These are phyloP conservation scores for Dendrobium catenatum DNA, from an alignment of 106 monocot species.

Conservation along the genomic window DNA sequence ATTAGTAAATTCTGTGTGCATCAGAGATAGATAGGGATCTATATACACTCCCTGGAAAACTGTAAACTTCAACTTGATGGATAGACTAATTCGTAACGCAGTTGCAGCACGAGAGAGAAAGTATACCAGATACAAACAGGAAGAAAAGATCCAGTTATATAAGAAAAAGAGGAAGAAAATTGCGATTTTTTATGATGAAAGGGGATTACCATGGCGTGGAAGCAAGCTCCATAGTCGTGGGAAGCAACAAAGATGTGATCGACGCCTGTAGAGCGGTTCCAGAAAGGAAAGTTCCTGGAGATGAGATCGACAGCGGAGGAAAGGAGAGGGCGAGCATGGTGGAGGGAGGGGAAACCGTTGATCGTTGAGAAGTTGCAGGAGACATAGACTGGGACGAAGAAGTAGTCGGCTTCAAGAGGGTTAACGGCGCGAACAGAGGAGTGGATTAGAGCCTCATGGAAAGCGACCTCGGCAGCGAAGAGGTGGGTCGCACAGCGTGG, in stretches of 20 bases:
- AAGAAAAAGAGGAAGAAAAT: background rate
- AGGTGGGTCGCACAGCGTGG: conserved; percentile 68
- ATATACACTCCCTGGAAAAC: too few species aligned
- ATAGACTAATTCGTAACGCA: too few species aligned
- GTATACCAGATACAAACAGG: background rate
- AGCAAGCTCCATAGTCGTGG: conserved; percentile 93
- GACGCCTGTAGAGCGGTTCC: conserved; percentile 65
- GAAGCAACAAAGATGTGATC: conserved; percentile 96
- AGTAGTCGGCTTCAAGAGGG: conserved; percentile 58
- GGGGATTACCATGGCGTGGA: conserved; percentile 70
- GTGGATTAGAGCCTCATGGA: conserved; percentile 60
- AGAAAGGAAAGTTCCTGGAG: conserved; percentile 51
- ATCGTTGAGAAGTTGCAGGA: conserved; percentile 89
- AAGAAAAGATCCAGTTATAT: background rate
- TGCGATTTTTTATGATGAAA: background rate
- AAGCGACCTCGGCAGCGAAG: conserved; percentile 88
- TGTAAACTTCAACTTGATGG: too few species aligned
- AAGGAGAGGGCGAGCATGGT: conserved; percentile 57
- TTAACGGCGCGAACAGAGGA: conserved; percentile 29
- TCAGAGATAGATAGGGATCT: too few species aligned
- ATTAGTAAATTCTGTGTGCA: background rate
- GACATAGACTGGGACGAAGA: conserved; percentile 92
- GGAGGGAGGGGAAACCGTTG: conserved; percentile 76
- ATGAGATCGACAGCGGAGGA: conserved; percentile 42
- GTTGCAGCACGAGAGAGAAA: too few species aligned